These are phyloP conservation scores for Ogataea sp. DNA, from an alignment of 805 yeast species.

Conservation along the genomic window DNA sequence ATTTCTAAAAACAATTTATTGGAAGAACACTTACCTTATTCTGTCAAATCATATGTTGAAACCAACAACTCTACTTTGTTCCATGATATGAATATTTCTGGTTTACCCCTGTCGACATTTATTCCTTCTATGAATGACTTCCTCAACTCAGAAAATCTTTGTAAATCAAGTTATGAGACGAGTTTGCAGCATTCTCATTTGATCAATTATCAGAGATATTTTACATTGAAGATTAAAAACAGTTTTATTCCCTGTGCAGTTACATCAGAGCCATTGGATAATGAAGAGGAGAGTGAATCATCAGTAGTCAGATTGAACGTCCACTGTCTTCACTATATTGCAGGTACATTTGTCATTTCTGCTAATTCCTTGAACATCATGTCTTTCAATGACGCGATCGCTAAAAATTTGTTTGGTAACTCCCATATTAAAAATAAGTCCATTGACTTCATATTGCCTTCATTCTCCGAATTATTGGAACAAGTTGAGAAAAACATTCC, in stretches of 20 bases:
- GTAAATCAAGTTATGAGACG: background rate
- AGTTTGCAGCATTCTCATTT: constrained; percentile 30
- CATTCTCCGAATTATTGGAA: constrained; percentile 41
- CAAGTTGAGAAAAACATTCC: constrained; percentile 34
- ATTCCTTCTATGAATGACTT: constrained; percentile 16
- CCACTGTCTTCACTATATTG: constrained; percentile 76
- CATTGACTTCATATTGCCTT: constrained; percentile 55
- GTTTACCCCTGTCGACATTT: constrained; percentile 7
- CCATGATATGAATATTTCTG: constrained; percentile 9
- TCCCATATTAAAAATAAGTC: constrained; percentile 40
- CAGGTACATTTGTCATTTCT: constrained; percentile 73
- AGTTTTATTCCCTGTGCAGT: constrained; percentile 66
- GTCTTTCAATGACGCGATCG: constrained; percentile 74
- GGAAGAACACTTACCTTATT: constrained; percentile 10
- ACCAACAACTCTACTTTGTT: constrained; percentile 14
- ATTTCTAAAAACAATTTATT: constrained; percentile 29
- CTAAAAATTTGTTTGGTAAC: constrained; percentile 70
- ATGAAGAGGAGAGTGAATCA: constrained; percentile 22
- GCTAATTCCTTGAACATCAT: constrained; percentile 41
- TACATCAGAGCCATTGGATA: constrained; percentile 50
- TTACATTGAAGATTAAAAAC: constrained; percentile 40
- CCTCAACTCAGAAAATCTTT: constrained; percentile 3
- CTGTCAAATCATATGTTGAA: constrained; percentile 16
- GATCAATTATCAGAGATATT: constrained; percentile 55
- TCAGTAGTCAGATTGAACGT: constrained; percentile 48